Evolutionary conservation across 179 eudicot genomes (phyloP).

Genomic region (Silene noctiflora): DNA sequence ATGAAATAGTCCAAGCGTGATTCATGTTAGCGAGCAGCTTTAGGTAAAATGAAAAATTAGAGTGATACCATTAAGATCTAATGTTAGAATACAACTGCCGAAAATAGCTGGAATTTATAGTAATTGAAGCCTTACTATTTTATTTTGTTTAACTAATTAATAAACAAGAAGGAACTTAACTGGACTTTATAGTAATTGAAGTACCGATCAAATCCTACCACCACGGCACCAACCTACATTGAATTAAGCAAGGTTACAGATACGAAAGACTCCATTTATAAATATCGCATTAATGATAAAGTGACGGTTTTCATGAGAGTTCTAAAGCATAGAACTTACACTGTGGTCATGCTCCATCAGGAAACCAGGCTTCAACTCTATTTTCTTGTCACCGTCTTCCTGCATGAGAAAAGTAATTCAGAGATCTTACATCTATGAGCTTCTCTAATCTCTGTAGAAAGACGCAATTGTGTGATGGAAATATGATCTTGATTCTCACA

Average conservation of each 20-base stretch:
- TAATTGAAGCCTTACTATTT: too few relatives aligned
- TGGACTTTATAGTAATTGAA: conserved; percentile 93
- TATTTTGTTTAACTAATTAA: too few relatives aligned
- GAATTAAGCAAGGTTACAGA: conserved; percentile 3
- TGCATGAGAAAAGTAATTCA: conserved; percentile 30
- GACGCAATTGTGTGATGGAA: neutral
- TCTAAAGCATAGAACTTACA: conserved; percentile 33
- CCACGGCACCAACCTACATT: conserved; percentile 94
- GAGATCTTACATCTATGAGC: conserved; percentile 5
- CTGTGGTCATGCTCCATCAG: conserved; percentile 73
- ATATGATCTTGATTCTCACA: neutral
- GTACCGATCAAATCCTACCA: conserved; percentile 96
- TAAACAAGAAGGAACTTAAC: conserved; percentile 45
- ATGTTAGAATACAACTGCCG: too few relatives aligned
- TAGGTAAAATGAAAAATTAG: too few relatives aligned
- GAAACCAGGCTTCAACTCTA: conserved; percentile 78
- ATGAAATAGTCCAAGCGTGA: too few relatives aligned
- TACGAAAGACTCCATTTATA: conserved; percentile 10
- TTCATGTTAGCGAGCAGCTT: too few relatives aligned
- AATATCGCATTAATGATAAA: neutral
- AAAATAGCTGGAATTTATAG: neutral
- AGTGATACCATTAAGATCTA: too few relatives aligned
- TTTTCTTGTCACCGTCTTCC: conserved; percentile 84
- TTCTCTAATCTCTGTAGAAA: neutral
- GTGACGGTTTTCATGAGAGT: neutral